Evolutionary conservation across 768 basidiomycete genomes (phyloP), one percentile per base, ranked within the genome.

Genomic region (Termitomyces bulborhizus): DNA sequence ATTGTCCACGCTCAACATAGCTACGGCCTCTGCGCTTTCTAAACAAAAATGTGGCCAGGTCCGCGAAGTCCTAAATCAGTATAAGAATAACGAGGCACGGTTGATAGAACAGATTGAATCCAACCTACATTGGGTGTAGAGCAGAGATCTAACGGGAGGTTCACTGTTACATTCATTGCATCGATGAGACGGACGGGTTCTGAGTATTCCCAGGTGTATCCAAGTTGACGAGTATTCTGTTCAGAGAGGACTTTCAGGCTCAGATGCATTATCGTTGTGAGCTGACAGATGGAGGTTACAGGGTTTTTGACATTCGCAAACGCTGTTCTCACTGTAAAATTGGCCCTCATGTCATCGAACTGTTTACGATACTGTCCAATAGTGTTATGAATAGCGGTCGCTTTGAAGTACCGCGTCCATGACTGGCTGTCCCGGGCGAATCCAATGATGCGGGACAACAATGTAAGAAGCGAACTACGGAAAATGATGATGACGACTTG

Each of bases 121-220:
- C 12, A 13, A 32, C 29, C n/a, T 42, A 58, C 57, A 7, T 15
- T 52, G 3, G 27, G 53, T 1, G 44, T 55, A 36, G 48, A 45
- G n/a, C 57, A 58, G 16, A 58, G 52, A 34, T 58, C 40, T 12
- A 58, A 34, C 9, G 57, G 57, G 26, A 58, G 54, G 3, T 47
- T 6, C 12, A 43, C 24, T 31, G 39, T 37, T 8, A 47, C 16
- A 52, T 58, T 52, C 57, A 58, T 58, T 15, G 57, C 57, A 18
- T 58, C 57, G 21, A 58, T 52, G 4, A 58, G 39, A 34, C 41
- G 53, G 8, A 58, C 26, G 8, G 53, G 54, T 27, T 51, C 43
- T 5, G 53, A 51, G 34, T 27, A 37, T 24, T 51, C 48, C 57
- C 57, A 55, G 1, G 53, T 46, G 18, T 58, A 47, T 3, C 57